phyloP scores from a whole-genome alignment of 106 monocot genomes.

The Dactylorhiza incarnata region DNA sequence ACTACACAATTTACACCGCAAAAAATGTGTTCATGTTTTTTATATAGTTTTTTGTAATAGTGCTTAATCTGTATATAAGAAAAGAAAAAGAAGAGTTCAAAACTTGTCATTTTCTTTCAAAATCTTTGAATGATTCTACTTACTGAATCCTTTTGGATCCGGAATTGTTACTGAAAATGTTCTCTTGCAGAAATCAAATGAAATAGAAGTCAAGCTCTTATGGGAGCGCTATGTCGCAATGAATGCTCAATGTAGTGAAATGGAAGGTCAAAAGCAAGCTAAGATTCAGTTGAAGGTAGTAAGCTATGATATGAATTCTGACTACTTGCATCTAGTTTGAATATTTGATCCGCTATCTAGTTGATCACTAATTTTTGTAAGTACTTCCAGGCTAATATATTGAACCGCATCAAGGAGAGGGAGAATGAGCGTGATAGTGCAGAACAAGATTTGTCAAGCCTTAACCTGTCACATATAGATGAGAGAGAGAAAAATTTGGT shows the following conservation, averaged over 20 bases:
- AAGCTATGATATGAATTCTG: slow-evolving; percentile 1
- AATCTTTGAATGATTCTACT: neutral
- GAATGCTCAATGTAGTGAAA: slow-evolving; percentile 58
- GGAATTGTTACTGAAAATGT: neutral
- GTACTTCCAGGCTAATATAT: slow-evolving; percentile 48
- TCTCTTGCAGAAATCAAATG: slow-evolving; percentile 62
- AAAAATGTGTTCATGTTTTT: neutral
- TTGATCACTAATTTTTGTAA: neutral
- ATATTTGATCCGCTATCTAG: neutral
- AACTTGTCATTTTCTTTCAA: neutral
- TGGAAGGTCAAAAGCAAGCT: slow-evolving; percentile 67
- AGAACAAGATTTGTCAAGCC: slow-evolving; percentile 56
- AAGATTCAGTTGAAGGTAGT: slow-evolving; percentile 60
- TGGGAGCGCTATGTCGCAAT: slow-evolving; percentile 56
- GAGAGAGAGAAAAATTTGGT: slow-evolving; percentile 77
- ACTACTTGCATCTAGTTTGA: neutral
- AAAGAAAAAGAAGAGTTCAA: neutral
- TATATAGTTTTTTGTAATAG: neutral
- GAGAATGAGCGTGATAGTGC: slow-evolving; percentile 67
- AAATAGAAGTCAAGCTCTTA: slow-evolving; percentile 46
- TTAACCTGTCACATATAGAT: slow-evolving; percentile 78
- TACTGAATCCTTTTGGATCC: neutral
- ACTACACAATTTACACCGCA: too few relatives aligned
- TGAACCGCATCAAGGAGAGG: slow-evolving; percentile 54
- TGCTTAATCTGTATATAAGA: neutral